Evolutionary conservation across 148 eudicot species (phyloP), one percentile per base, ranked within the genome.

Genomic region (Vaccinium macrocarpon): DNA sequence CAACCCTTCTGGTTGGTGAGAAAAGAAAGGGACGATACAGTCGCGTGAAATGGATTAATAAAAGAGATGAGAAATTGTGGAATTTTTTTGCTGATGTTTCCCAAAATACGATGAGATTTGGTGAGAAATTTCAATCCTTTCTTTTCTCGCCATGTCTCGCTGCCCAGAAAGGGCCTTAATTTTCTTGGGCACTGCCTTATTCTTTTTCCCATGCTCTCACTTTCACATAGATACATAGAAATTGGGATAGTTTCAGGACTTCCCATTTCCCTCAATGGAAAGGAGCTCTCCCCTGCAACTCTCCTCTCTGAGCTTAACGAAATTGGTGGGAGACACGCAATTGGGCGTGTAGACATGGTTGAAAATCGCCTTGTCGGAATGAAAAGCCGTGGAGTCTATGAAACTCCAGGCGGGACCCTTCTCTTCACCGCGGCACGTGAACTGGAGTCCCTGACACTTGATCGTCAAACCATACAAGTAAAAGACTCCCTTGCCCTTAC

Each of bases 381-480:
- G 98, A 95, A 95, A 81, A 90, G 94, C 66, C 98, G 98, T 25
- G 98, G 97, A 7, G 98, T 95, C 10, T 95, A 95, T n/a, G 98
- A 95, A 88, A 95, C 98, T 46, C 98, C 98, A 0, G 98, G 98
- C 0, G 98, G 98, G 77, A 94, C 98, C 86, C 88, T 95, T 86
- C 93, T 95, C 83, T 91, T 89, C 80, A 59, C 94, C 12, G 98
- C 94, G 7, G 95, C 81, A 6, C 90, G 88, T 0, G 98, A 95
- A 78, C 93, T 95, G 51, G 98, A 95, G 91, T 90, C 97, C 15
- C 86, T 95, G 21, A 95, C 98, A 23, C 97, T 95, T 12, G 98
- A 95, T 56, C 92, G 95, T 11, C 97, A 95, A 76, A 88, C 97
- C 15, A 92, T 95, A 11, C 97, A 92, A 84, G 87, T 91, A 0